These are phyloP conservation scores for Calonectria hawksworthii DNA, from an alignment of 2,329 filamentous ascomycete genomes.

Conservation along the genomic window DNA sequence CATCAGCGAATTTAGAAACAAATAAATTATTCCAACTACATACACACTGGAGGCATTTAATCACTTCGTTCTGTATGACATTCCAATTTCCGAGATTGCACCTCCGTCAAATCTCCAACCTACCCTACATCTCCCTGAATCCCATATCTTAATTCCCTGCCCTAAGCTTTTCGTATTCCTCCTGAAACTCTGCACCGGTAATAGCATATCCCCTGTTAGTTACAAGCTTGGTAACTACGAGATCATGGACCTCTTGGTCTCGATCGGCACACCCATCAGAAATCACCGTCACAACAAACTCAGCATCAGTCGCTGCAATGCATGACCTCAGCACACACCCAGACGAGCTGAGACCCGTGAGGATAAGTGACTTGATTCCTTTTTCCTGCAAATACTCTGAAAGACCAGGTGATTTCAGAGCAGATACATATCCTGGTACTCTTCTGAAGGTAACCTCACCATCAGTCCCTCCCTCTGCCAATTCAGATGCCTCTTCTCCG, in stretches of 20 bases:
- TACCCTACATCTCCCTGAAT: neutral
- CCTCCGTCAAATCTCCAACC: neutral
- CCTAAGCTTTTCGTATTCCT: neutral
- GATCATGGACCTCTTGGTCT: conserved; percentile 14
- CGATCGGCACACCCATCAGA: conserved; percentile 23
- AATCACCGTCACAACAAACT: conserved; percentile 22
- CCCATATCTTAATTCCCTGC: neutral
- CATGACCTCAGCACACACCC: conserved; percentile 21
- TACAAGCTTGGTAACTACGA: neutral
- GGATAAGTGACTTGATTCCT: conserved; percentile 20
- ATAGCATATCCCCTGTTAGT: neutral
- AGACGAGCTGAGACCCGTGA: conserved; percentile 26
- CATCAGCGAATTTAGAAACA: too few species aligned
- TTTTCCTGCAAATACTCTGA: conserved; percentile 3
- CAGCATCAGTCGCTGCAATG: conserved; percentile 22
- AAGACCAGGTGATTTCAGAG: conserved; percentile 19
- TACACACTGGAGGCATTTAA: neutral
- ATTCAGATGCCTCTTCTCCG: neutral
- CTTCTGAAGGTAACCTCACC: conserved; percentile 16
- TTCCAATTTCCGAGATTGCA: neutral
- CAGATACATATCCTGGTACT: conserved; percentile 12
- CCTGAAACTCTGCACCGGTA: conserved; percentile 12
- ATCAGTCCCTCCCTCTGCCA: neutral
- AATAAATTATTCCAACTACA: too few species aligned
- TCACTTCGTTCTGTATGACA: neutral